Conservation (phyloP, 129 eudicot species). For the Erigeron canadensis region DNA sequence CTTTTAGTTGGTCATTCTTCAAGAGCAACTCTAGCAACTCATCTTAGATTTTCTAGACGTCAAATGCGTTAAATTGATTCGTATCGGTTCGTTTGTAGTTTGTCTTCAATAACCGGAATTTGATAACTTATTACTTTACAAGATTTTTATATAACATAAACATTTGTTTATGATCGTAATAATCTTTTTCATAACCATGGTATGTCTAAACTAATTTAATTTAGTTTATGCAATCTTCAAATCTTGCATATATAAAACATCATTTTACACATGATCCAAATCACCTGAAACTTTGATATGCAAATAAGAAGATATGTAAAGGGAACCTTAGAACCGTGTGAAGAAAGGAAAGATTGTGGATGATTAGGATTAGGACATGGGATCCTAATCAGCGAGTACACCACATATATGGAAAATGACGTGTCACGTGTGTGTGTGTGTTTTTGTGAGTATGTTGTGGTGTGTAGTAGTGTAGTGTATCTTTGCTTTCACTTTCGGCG, state of each 20-base stretch:
- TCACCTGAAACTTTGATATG: not conserved
- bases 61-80: too few relatives aligned
- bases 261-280: not conserved
- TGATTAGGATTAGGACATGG: slow-evolving; percentile 6
- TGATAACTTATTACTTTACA: too few relatives aligned
- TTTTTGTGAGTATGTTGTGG: not conserved
- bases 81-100: too few relatives aligned
- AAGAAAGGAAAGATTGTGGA: slow-evolving; percentile 4
- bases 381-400: slow-evolving; percentile 35
- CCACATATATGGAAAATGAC: slow-evolving; percentile 28
- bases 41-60: too few relatives aligned
- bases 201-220: not conserved
- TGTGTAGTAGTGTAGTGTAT: slow-evolving; percentile 20
- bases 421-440: slow-evolving; percentile 23
- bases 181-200: not conserved
- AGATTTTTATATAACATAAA: too few relatives aligned
- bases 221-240: not conserved
- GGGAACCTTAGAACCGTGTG: slow-evolving; percentile 13
- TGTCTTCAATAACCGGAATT: too few relatives aligned
- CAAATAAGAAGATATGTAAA: slow-evolving; percentile 9
- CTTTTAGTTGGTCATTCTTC: too few relatives aligned
- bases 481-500: slow-evolving; percentile 40
- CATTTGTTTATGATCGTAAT: too few relatives aligned
- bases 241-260: not conserved
- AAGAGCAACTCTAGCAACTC: too few relatives aligned